Evolutionary conservation across 2,329 filamentous ascomycete genomes (phyloP), one percentile per base, ranked within the genome.

Genomic region (Colletotrichum tamarilloi): DNA sequence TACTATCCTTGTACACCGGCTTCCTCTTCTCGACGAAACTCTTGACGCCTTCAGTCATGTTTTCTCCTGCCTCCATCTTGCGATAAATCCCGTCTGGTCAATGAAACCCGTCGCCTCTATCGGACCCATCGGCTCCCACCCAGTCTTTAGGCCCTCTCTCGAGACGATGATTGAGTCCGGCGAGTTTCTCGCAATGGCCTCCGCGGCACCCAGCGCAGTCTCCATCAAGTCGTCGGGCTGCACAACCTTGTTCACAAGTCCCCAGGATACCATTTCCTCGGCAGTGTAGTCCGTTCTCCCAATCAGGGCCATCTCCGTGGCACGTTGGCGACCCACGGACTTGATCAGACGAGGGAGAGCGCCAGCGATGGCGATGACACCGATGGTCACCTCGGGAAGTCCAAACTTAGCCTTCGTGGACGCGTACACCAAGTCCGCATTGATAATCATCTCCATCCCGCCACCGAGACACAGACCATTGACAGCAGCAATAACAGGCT

Each of bases 1-100:
- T 92, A 79, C 89, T 91, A 70, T 90, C 85, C 77, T 85, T 88
- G 93, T 93, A 95, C 49, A 85, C 85, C 1, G 93, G 90, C 82
- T 89, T 88, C 78, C 92, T 86, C 87, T 92, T 94, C 86, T 95
- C 93, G 22, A 93, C 91, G 84, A 96, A 96, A 73, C 93, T 93
- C 82, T 81, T 85, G 24, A 95, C 85, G 0, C 94, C 94, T 82
- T 95, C 93, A 68, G 87, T 89, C 82, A 94, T 91, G 81, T 96
- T 96, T 76, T 93, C 91, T 0, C 90, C 92, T 2, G 85, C 87
- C 74, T 92, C 86, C 68, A 95, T 85, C 72, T 85, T 85, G 67
- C 84, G 84, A 77, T 89, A 92, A 85, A 91, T 88, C n/a, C n/a
- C 1, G 87, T 87, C 67, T 90, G 86, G 19, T 87, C 85, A 68